Evolutionary conservation across 2,329 filamentous ascomycete genomes (phyloP).

Genomic region (Clonostachys rhizophaga): DNA sequence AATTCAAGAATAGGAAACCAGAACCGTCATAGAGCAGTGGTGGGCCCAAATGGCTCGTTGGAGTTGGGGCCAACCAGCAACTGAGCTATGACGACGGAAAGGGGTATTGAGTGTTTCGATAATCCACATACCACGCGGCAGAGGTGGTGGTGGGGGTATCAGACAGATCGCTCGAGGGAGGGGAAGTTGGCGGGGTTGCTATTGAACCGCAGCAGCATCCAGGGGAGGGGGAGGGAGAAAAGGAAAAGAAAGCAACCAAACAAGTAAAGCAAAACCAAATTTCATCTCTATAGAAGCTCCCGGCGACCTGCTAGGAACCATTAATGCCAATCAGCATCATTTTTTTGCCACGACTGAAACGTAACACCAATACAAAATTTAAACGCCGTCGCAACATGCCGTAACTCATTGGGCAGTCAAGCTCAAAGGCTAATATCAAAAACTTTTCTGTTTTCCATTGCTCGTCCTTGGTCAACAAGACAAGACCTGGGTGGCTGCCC

Average conservation of each 20-base stretch:
- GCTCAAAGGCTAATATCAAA: background rate
- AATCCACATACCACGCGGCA: too few relatives aligned
- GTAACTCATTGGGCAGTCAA: background rate
- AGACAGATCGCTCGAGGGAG: too few relatives aligned
- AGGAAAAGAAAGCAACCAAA: background rate
- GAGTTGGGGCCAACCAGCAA: too few relatives aligned
- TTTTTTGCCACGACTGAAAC: background rate
- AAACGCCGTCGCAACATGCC: conserved; percentile 2
- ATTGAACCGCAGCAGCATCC: too few relatives aligned
- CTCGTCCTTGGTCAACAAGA: background rate
- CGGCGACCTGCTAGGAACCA: background rate
- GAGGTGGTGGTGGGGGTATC: too few relatives aligned
- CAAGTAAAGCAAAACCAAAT: background rate
- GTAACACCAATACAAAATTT: background rate
- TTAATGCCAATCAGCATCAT: background rate
- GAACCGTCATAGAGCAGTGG: too few relatives aligned
- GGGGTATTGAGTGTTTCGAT: too few relatives aligned
- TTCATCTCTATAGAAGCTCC: background rate
- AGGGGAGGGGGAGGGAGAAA: background rate
- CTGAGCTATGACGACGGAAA: too few relatives aligned
- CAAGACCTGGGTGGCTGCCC: too few relatives aligned
- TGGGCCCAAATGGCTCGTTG: too few relatives aligned
- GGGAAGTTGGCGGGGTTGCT: too few relatives aligned
- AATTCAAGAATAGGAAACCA: too few relatives aligned
- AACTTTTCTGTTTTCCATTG: background rate